Conservation (phyloP, 495 filamentous ascomycete genomes). For the Annulohypoxylon nitens region DNA sequence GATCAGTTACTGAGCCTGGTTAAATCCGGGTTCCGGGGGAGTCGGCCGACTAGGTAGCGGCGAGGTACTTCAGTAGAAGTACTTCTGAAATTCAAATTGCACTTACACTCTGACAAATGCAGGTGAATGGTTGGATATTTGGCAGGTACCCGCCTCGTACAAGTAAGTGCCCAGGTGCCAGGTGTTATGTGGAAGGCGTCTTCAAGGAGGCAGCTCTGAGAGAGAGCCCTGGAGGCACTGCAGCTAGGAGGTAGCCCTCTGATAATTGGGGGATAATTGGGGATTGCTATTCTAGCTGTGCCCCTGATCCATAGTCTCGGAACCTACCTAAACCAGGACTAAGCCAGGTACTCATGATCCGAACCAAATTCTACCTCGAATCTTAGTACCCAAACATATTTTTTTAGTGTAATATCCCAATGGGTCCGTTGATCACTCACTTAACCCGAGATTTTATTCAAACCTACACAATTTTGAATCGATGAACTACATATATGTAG, state of each 20-base stretch:
- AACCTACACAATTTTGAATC: background rate
- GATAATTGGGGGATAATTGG: background rate
- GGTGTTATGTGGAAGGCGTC: background rate
- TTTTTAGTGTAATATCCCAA: background rate
- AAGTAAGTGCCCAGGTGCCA: background rate
- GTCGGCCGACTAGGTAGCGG: conserved; percentile 10
- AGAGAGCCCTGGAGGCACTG: background rate
- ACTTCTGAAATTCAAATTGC: background rate
- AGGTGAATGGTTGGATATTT: background rate
- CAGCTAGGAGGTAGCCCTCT: background rate
- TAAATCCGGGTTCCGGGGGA: conserved; percentile 30
- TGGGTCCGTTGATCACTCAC: background rate
- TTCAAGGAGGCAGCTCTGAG: background rate
- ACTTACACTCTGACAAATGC: conserved; percentile 1
- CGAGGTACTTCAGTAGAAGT: background rate
- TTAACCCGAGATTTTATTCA: conserved; percentile 13
- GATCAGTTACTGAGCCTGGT: conserved; percentile 31
- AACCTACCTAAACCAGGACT: conserved; percentile 36
- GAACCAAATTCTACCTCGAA: conserved; percentile 16
- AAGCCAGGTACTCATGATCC: conserved; percentile 19
- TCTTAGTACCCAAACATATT: background rate
- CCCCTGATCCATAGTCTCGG: conserved; percentile 47
- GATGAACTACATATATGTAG: background rate
- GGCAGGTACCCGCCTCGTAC: conserved; percentile 3
- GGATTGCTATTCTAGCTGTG: conserved; percentile 25